phyloP scores from a whole-genome alignment of 345 rosid species.

The Trapa bicornis region DNA sequence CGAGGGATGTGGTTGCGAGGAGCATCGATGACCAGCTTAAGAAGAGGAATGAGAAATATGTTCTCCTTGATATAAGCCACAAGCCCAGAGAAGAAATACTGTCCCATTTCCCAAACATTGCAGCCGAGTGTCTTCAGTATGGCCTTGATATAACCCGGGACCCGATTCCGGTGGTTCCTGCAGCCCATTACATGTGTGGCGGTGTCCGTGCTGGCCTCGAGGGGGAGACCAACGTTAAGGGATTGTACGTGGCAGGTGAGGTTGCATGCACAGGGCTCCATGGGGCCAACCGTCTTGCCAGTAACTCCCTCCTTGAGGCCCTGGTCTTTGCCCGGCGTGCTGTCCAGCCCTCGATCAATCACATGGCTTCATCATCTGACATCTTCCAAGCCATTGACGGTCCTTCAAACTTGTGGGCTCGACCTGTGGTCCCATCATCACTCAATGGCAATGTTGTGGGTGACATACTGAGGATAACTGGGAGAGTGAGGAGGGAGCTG shows the following conservation, averaged over 20 bases:
- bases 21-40: conserved; percentile 92
- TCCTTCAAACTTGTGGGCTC: conserved; percentile 47
- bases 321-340: conserved; percentile 89
- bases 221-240: conserved; percentile 81
- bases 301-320: conserved; percentile 94
- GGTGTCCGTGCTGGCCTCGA: conserved; percentile 88
- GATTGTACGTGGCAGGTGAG: conserved; percentile 93
- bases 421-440: conserved; percentile 47
- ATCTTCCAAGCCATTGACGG: neutral
- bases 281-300: conserved; percentile 93
- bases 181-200: conserved; percentile 98
- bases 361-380: conserved; percentile 36
- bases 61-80: conserved; percentile 85
- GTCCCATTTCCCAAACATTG: conserved; percentile 93
- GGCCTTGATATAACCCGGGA: conserved; percentile 69
- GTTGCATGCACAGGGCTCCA: conserved; percentile 97
- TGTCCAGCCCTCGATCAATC: conserved; percentile 68
- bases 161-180: conserved; percentile 87
- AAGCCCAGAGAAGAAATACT: conserved; percentile 65
- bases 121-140: conserved; percentile 62
- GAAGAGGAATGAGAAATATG: conserved; percentile 58
- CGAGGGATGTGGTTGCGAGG: conserved; percentile 94
- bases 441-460: conserved; percentile 29
- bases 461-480: conserved; percentile 36
- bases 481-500: conserved; percentile 60